Percentiles rank a stretch among this genome's conserved stretches.
phyloP scores from a whole-genome alignment of 1,139 yeast species.

The Taphrina deformans region DNA sequence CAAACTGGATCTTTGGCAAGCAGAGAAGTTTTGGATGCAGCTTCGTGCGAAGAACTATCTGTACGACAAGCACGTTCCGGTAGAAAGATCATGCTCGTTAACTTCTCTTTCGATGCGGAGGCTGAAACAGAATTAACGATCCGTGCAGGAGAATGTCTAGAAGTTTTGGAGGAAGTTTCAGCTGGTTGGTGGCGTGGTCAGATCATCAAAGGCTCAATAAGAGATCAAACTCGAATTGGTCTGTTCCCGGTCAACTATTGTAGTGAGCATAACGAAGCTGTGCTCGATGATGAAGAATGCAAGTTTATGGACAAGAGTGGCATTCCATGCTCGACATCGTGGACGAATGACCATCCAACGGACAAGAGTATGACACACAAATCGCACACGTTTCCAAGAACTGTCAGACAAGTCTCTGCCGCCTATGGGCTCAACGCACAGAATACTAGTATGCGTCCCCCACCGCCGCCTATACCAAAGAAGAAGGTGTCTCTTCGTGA shows the following conservation, averaged over 20 bases:
- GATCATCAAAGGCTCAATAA: slow-evolving; percentile 27
- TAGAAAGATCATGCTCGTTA: slow-evolving; percentile 6
- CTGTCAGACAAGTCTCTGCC: background rate
- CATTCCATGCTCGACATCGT: background rate
- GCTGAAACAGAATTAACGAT: slow-evolving; percentile 39
- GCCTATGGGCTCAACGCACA: background rate
- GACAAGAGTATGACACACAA: background rate
- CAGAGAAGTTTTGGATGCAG: background rate
- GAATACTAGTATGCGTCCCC: background rate
- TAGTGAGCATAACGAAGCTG: slow-evolving; percentile 17
- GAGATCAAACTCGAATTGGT: slow-evolving; percentile 30
- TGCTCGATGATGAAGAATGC: background rate
- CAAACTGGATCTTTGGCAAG: background rate
- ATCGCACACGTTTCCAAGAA: background rate
- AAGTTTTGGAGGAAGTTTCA: slow-evolving; percentile 39
- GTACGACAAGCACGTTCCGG: background rate
- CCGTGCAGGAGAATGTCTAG: slow-evolving; percentile 38
- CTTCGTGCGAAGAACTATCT: background rate
- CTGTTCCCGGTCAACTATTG: slow-evolving; percentile 39
- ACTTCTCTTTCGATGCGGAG: slow-evolving; percentile 39
- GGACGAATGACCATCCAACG: background rate
- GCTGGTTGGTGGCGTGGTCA: slow-evolving; percentile 42
- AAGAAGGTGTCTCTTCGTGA: background rate
- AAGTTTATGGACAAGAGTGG: background rate
- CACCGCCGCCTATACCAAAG: slow-evolving; percentile 21